Conservation (phyloP, 2,329 filamentous ascomycete species). For the Fusarium incarnatum region DNA sequence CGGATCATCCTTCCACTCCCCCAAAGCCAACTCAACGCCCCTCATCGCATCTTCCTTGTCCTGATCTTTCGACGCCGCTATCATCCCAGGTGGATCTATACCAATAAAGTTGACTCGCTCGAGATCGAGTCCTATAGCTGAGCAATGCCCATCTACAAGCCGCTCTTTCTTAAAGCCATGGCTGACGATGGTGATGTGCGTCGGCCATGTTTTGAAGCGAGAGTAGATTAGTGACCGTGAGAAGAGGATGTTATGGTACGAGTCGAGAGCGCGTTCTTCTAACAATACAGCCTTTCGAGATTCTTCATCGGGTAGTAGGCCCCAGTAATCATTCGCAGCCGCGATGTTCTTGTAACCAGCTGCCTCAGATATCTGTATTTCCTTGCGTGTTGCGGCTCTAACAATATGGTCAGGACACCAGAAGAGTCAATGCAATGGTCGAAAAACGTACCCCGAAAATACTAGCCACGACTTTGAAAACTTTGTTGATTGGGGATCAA, state of each 20-base stretch:
- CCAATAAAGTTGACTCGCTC: constrained; percentile 66
- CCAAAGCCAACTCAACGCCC: constrained; percentile 57
- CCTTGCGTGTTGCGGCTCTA: constrained; percentile 72
- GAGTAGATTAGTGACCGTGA: constrained; percentile 67
- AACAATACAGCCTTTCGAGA: constrained; percentile 57
- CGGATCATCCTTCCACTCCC: constrained; percentile 64
- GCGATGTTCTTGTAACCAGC: constrained; percentile 70
- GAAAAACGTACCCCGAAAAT: constrained; percentile 74
- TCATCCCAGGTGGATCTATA: constrained; percentile 70
- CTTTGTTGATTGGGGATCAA: not conserved
- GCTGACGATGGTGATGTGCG: constrained; percentile 70
- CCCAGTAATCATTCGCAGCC: constrained; percentile 60
- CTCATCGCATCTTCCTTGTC: constrained; percentile 55
- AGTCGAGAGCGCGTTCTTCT: constrained; percentile 83
- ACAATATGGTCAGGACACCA: not conserved
- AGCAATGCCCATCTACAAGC: constrained; percentile 72
- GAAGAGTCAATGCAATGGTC: accelerated
- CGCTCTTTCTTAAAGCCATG: constrained; percentile 76
- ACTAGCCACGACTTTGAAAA: constrained; percentile 57
- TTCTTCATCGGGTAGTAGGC: constrained; percentile 46
- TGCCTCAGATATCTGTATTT: constrained; percentile 69
- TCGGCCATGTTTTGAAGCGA: constrained; percentile 63
- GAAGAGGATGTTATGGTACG: constrained; percentile 86
- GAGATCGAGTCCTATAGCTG: constrained; percentile 67
- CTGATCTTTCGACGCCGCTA: constrained; percentile 37